Conservation (phyloP, 129 eudicot species). For the Erigeron canadensis region DNA sequence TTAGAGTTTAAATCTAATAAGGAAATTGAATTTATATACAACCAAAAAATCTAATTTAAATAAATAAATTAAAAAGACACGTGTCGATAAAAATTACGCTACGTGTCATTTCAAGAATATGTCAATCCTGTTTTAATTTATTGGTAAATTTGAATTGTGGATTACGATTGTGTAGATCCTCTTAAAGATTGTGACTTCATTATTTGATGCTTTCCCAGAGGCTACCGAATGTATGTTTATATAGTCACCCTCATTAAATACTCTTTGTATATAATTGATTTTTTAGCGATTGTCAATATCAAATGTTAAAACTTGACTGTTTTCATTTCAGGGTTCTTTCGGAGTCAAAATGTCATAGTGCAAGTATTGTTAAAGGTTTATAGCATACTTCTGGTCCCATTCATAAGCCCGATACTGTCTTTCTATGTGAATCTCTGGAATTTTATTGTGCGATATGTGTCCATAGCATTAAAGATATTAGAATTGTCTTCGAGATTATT, state of each 20-base stretch:
- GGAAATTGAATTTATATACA: too few species aligned
- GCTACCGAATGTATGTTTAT: slow-evolving; percentile 64
- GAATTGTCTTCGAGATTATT: slow-evolving; percentile 31
- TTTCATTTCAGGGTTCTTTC: slow-evolving; percentile 50
- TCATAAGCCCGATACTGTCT: slow-evolving; percentile 56
- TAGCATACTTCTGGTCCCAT: slow-evolving; percentile 46
- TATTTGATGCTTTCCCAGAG: slow-evolving; percentile 81
- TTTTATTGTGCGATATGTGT: slow-evolving; percentile 31
- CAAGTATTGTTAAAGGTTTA: slow-evolving; percentile 50
- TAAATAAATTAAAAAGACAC: too few species aligned
- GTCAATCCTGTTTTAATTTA: too few species aligned
- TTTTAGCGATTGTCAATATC: slow-evolving; percentile 7
- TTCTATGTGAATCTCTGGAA: slow-evolving; percentile 63
- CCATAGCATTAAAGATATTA: slow-evolving; percentile 31
- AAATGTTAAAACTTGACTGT: not conserved
- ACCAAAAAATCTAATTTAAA: too few species aligned
- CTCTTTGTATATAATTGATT: too few species aligned
- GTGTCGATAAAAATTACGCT: too few species aligned
- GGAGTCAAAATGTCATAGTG: slow-evolving; percentile 51
- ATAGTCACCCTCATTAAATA: not conserved
- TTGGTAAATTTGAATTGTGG: not conserved
- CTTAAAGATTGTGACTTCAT: slow-evolving; percentile 58
- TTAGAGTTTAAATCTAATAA: too few species aligned
- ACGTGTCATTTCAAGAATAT: too few species aligned
- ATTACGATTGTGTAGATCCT: slow-evolving; percentile 36